phyloP scores from a whole-genome alignment of 2,329 filamentous ascomycete species.

The Cladosporium oxysporum region DNA sequence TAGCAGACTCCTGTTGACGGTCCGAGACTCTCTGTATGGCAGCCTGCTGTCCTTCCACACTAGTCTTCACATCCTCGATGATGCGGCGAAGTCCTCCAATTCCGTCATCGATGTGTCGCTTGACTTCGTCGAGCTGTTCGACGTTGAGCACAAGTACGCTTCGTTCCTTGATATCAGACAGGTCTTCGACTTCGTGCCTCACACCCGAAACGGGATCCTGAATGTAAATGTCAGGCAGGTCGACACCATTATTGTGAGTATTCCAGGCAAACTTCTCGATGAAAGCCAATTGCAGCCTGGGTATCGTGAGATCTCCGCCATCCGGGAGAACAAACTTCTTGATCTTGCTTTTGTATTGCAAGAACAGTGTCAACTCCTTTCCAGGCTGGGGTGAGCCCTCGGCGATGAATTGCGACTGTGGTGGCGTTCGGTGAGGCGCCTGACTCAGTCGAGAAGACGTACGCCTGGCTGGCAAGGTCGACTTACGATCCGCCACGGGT shows the following conservation, averaged over 20 bases:
- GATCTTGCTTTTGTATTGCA: conserved; percentile 95
- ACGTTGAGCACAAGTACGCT: conserved; percentile 94
- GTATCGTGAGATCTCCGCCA: conserved; percentile 82
- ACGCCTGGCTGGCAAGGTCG: not conserved
- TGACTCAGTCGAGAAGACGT: conserved; percentile 16
- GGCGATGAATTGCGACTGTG: conserved; percentile 46
- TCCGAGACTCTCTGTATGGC: conserved; percentile 86
- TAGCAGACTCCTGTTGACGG: conserved; percentile 83
- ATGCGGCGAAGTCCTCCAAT: conserved; percentile 76
- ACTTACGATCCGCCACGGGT: conserved; percentile 18
- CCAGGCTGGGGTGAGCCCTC: conserved; percentile 68
- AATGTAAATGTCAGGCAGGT: conserved; percentile 95
- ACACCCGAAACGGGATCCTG: conserved; percentile 94
- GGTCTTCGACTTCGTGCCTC: conserved; percentile 93
- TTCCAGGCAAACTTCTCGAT: conserved; percentile 99
- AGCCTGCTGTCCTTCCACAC: conserved; percentile 78
- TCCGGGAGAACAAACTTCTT: conserved; percentile 92
- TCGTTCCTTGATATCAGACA: conserved; percentile 89
- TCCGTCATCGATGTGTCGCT: conserved; percentile 92
- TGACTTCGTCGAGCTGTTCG: conserved; percentile 91
- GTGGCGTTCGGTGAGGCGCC: conserved; percentile 37
- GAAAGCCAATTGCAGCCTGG: conserved; percentile 87
- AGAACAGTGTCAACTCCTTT: conserved; percentile 88
- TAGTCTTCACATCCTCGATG: conserved; percentile 82
- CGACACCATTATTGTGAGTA: conserved; percentile 87